Evolutionary conservation across 1,284 basidiomycete genomes (phyloP), one percentile per base, ranked within the genome.

Genomic region (Bondarzewia mesenterica): DNA sequence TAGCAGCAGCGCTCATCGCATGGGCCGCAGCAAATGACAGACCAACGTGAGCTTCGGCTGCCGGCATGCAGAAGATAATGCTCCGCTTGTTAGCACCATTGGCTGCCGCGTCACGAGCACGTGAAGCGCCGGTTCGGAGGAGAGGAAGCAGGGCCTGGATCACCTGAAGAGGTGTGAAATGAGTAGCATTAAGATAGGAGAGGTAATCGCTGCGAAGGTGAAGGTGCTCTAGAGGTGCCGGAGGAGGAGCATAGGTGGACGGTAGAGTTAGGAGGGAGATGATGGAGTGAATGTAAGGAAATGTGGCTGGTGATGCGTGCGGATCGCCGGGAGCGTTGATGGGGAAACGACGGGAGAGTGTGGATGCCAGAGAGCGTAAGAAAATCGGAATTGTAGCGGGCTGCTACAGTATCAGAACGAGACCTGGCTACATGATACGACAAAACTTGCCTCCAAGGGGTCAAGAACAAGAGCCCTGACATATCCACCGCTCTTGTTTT

Each of bases 281-380:
- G 52, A 88, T 68, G 18, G 85, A 84, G 53, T 83, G 78, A 35
- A 89, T 73, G 61, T 83, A 79, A 7, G 82, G 78, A 53, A 80
- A 75, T 3, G 78, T 66, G 8, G 78, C 69, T 18, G 80, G 75
- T 1, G 80, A 69, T 16, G 74, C 78, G 58, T 82, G 87, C 2
- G 89, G 88, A 60, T 92, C 89, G 25, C 89, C 89, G 0, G 84
- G 69, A 14, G 79, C 65, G 36, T 77, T 81, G 54, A 89, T 74
- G 3, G 89, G 89, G 68, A 90, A 92, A 38, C 80, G 77, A 50
- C 87, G 79, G n/a, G 85, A 85, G 7, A 92, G 72, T 1, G 87
- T 81, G 0, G 88, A 85, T 5, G 80, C 73, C 38, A 92, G 68
- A 2, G 86, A 89, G 44, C 88, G 81, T 27, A 91, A 69, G 69